A percentile compares a stretch with the other conserved stretches of the same genome.
These are phyloP conservation scores for Microdochium nivale DNA, from an alignment of 2,329 filamentous ascomycete genomes.

Conservation along the genomic window DNA sequence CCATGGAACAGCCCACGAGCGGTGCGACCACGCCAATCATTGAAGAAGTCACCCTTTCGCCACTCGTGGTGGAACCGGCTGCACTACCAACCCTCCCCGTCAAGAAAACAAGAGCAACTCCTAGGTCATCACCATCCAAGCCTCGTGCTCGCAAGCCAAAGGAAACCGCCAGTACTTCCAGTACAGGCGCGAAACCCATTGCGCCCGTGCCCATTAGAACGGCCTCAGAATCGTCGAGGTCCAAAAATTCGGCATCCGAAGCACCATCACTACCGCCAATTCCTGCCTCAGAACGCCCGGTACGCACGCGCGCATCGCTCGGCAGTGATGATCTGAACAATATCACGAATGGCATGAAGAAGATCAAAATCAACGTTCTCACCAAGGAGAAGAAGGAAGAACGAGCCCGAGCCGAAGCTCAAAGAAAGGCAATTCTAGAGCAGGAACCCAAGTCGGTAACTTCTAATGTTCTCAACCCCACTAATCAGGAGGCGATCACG, in stretches of 20 bases:
- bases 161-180: slow-evolving; percentile 24
- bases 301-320: slow-evolving; percentile 1
- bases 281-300: background rate
- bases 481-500: background rate
- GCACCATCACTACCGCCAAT: slow-evolving; percentile 3
- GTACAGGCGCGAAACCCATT: slow-evolving; percentile 26
- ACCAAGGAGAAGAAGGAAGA: slow-evolving; percentile 47
- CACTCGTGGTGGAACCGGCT: slow-evolving; percentile 10
- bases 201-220: background rate
- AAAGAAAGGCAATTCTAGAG: background rate
- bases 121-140: slow-evolving; percentile 17
- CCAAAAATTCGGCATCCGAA: slow-evolving; percentile 6
- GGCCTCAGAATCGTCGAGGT: background rate
- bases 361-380: slow-evolving; percentile 53
- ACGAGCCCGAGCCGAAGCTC: background rate
- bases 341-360: slow-evolving; percentile 51
- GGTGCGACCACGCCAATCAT: background rate
- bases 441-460: background rate
- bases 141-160: slow-evolving; percentile 16
- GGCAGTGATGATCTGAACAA: slow-evolving; percentile 38
- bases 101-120: slow-evolving; percentile 51
- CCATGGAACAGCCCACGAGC: slow-evolving; percentile 7
- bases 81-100: slow-evolving; percentile 32
- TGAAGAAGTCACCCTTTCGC: background rate
- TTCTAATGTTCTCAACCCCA: background rate